Evolutionary conservation across 2,329 filamentous ascomycete species (phyloP), one percentile per base, ranked within the genome.

Genomic region (Xylariales sp.): DNA sequence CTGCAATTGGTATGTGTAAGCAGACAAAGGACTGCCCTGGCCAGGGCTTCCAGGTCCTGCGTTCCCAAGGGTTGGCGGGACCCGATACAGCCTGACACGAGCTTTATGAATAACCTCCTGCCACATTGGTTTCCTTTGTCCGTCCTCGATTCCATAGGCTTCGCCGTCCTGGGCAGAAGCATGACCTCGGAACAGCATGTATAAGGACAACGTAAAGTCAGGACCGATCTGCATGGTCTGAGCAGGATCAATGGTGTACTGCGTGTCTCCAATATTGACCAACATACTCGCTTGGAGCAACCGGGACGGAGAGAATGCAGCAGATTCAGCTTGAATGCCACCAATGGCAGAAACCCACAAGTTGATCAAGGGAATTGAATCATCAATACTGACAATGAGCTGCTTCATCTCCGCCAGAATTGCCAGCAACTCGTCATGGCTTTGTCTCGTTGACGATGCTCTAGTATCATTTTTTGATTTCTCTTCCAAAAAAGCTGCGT

Each of bases 31-130:
- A 81, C 78, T 10, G 12, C 40, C 32, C n/a, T 20, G 38, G 11
- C 25, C 38, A 5, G 35, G 20, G 5, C 33, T 41, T 7, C 51
- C 45, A 9, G 40, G 20, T 8, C 42, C 27, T 10, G 33, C 27
- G 14, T 28, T 24, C 7, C 40, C 21, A 19, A 50, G 38, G 19
- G 47, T 39, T 4, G 44, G 63, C 0, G 82, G 85, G 1, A 86
- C 77, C 35, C 90, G 76, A 52, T 85, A 76, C 9, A 98, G 70
- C 44, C 89, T 88, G 10, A 96, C 80, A 28, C 82, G 79, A 14
- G 89, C 87, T 61, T 97, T 98, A 67, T 97, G 90, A 46, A 96
- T 83, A 29, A 95, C 89, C 60, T 98, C 91, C 59, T 97, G 93
- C 93, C 93, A 97, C 1, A 90, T 85, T 0, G 88, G 72, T 49